These are phyloP conservation scores for Colletotrichum euphorbiae DNA, from an alignment of 2,329 filamentous ascomycete genomes.

Conservation along the genomic window DNA sequence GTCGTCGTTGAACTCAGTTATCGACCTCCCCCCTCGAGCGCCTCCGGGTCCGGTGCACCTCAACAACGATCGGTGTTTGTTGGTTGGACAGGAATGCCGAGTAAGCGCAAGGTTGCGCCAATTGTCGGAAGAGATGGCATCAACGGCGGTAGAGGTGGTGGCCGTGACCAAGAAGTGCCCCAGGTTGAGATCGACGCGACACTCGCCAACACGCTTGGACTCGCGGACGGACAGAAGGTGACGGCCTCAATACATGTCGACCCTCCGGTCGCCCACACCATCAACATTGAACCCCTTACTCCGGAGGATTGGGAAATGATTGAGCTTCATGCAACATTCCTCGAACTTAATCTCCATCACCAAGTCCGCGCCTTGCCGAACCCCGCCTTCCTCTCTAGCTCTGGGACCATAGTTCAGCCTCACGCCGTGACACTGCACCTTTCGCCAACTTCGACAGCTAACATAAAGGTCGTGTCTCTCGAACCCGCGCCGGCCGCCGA, in stretches of 20 bases:
- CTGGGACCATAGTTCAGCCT: slow-evolving; percentile 63
- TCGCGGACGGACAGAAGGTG: slow-evolving; percentile 86
- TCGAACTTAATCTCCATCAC: slow-evolving; percentile 91
- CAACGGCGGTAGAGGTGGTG: slow-evolving; percentile 66
- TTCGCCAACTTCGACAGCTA: slow-evolving; percentile 94
- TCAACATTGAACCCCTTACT: slow-evolving; percentile 96
- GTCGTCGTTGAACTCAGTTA: slow-evolving; percentile 93
- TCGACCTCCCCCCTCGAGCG: slow-evolving; percentile 60
- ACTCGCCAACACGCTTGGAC: slow-evolving; percentile 79
- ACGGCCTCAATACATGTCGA: slow-evolving; percentile 82
- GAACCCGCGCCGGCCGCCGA: slow-evolving; percentile 76
- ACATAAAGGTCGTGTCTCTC: slow-evolving; percentile 87
- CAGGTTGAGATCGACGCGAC: slow-evolving; percentile 89
- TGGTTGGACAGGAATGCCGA: slow-evolving; percentile 98
- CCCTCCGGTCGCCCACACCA: slow-evolving; percentile 89
- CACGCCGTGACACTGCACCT: slow-evolving; percentile 93
- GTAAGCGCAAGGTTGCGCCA: slow-evolving; percentile 82
- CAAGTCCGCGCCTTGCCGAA: slow-evolving; percentile 96
- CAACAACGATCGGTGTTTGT: slow-evolving; percentile 81
- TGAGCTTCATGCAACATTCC: slow-evolving; percentile 93
- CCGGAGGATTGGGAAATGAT: slow-evolving; percentile 99
- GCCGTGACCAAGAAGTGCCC: slow-evolving; percentile 79
- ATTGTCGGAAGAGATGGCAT: slow-evolving; percentile 81
- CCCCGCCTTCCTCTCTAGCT: slow-evolving; percentile 71
- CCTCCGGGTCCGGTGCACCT: slow-evolving; percentile 59